Evolutionary conservation across 108 stramenopile species (phyloP).

Genomic region (Thalassiosira profunda): DNA sequence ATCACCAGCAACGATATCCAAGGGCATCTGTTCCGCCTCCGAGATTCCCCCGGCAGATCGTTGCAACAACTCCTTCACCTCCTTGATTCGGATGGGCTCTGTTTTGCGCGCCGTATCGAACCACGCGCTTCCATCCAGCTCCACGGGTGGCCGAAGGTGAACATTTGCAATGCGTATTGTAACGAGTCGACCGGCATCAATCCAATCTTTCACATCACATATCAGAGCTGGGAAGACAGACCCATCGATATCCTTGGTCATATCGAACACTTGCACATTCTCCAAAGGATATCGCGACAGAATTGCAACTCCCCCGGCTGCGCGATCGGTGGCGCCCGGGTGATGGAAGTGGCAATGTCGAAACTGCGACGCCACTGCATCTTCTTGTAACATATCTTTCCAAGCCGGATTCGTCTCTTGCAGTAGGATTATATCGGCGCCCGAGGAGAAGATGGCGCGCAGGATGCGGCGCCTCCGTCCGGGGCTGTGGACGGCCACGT

Average conservation of each 20-base stretch:
- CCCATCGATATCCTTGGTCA: conserved; percentile 22
- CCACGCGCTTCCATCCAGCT: conserved; percentile 46
- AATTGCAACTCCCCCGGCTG: conserved; percentile 41
- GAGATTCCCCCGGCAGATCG: neutral
- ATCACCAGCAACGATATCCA: conserved; percentile 45
- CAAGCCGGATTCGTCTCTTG: conserved; percentile 45
- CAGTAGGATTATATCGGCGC: conserved; percentile 34
- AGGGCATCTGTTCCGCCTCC: neutral
- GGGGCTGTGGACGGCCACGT: conserved; percentile 3
- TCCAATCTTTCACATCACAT: conserved; percentile 4
- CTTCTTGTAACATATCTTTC: conserved; percentile 24
- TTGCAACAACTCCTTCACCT: conserved; percentile 26
- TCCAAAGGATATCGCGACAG: conserved; percentile 39
- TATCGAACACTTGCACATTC: conserved; percentile 20
- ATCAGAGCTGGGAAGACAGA: conserved; percentile 46
- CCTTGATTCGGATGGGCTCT: conserved; percentile 35
- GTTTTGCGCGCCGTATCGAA: conserved; percentile 36
- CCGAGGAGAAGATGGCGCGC: conserved; percentile 40
- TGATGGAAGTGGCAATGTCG: conserved; percentile 27
- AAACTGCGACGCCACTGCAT: conserved; percentile 17
- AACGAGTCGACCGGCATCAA: neutral
- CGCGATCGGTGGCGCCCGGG: conserved; percentile 23
- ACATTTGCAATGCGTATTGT: conserved; percentile 25
- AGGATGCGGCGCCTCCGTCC: conserved; percentile 17
- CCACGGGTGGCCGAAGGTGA: conserved; percentile 44